phyloP scores from a whole-genome alignment of 2,329 filamentous ascomycete genomes.

The Arthrobotrys entomopaga region DNA sequence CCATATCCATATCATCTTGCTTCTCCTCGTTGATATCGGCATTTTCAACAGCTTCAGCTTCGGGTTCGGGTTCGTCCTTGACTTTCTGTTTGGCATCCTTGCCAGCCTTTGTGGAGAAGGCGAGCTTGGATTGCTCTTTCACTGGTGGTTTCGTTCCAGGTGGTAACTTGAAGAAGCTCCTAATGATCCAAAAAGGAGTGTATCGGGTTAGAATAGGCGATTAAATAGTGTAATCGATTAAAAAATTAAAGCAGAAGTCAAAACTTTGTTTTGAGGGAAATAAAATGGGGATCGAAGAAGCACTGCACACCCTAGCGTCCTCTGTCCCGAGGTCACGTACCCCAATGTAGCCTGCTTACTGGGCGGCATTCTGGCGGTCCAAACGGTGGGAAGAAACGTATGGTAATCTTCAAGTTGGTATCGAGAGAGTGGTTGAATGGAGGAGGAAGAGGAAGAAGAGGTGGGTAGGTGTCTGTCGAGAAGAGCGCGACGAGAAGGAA shows the following conservation, averaged over 20 bases:
- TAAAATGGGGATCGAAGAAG: background rate
- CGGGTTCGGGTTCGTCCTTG: constrained; percentile 40
- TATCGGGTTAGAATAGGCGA: no score
- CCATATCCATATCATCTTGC: constrained; percentile 49
- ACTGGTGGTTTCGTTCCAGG: constrained; percentile 57
- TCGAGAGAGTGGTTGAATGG: constrained; percentile 4
- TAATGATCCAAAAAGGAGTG: constrained; percentile 10
- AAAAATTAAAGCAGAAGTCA: constrained; percentile 1
- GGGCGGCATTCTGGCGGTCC: constrained; percentile 45
- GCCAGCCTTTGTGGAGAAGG: constrained; percentile 21
- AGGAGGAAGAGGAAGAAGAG: constrained; percentile 17
- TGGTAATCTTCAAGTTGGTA: constrained; percentile 10
- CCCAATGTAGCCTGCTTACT: constrained; percentile 58
- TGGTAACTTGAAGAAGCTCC: constrained; percentile 58
- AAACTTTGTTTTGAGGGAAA: background rate
- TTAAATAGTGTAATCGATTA: background rate
- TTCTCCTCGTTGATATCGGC: constrained; percentile 23
- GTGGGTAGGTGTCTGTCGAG: constrained; percentile 14
- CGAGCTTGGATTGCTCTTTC: constrained; percentile 56
- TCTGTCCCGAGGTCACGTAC: constrained; percentile 58
- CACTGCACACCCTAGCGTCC: constrained; percentile 56
- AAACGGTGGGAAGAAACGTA: background rate
- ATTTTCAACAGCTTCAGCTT: constrained; percentile 18
- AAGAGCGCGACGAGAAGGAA: background rate
- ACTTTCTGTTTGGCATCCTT: no score